phyloP scores from a whole-genome alignment of 192 early-diverging fungal species.

The Coemansia sp. region DNA sequence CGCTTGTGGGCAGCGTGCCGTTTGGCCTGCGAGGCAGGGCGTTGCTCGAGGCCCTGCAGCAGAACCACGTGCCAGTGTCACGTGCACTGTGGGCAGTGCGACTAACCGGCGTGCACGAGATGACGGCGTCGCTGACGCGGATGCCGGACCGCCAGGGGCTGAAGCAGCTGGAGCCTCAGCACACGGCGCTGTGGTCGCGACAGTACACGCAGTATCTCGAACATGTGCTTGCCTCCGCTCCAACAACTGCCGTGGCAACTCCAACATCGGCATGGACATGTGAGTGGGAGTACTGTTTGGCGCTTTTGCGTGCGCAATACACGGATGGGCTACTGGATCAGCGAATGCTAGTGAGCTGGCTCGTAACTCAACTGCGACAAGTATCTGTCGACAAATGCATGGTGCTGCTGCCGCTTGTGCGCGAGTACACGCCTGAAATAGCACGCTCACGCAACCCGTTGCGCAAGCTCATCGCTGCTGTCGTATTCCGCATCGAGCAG shows the following conservation, averaged over 20 bases:
- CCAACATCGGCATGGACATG: conserved; percentile 15
- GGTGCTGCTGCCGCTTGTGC: conserved; percentile 28
- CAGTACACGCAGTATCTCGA: conserved; percentile 42
- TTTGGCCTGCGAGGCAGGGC: conserved; percentile 60
- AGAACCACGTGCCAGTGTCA: conserved; percentile 59
- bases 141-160: conserved; percentile 20
- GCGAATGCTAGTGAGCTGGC: conserved; percentile 46
- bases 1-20: conserved; percentile 32
- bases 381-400: conserved; percentile 42
- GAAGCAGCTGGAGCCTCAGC: conserved; percentile 21
- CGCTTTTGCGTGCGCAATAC: conserved; percentile 43
- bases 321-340: conserved; percentile 50
- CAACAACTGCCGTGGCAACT: conserved; percentile 6
- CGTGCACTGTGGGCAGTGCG: conserved; percentile 74
- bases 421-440: conserved; percentile 43
- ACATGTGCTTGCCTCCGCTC: conserved; percentile 28
- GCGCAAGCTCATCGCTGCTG: conserved; percentile 44
- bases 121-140: conserved; percentile 47
- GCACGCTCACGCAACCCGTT: conserved; percentile 49
- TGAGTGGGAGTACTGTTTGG: conserved; percentile 32
- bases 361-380: conserved; percentile 33
- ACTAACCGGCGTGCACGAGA: conserved; percentile 64
- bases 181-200: conserved; percentile 43
- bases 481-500: conserved; percentile 28
- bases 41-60: conserved; percentile 59